Evolutionary conservation across 768 basidiomycete species (phyloP).

Genomic region (Candolleomyces aberdarensis): DNA sequence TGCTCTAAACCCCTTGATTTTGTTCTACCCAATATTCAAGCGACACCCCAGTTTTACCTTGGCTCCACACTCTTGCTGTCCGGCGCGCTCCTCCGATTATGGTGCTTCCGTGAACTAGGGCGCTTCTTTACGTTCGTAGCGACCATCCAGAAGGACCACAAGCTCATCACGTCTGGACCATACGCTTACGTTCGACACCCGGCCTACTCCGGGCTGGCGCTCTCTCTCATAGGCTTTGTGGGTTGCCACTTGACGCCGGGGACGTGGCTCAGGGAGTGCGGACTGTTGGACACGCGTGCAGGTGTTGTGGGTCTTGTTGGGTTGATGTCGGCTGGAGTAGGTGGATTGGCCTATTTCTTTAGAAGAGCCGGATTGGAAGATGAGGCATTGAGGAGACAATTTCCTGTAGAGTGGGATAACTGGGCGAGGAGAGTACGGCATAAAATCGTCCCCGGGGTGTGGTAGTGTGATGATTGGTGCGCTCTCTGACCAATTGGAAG

Average conservation of each 20-base stretch:
- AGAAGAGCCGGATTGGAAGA: conserved; percentile 3
- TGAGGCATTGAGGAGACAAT: conserved; percentile 3
- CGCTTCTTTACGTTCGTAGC: conserved; percentile 39
- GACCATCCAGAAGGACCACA: conserved; percentile 21
- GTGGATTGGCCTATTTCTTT: neutral
- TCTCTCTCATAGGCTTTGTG: neutral
- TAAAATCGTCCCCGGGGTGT: conserved; percentile 9
- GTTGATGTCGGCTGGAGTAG: neutral
- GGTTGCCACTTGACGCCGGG: conserved; percentile 6
- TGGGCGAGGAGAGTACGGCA: conserved; percentile 10
- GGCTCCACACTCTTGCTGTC: neutral
- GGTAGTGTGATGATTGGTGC: neutral
- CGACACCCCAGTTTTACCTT: neutral
- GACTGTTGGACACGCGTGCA: neutral
- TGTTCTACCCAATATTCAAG: neutral
- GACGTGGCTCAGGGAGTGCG: conserved; percentile 9
- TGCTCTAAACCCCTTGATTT: neutral
- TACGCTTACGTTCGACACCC: conserved; percentile 33
- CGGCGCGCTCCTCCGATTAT: conserved; percentile 22
- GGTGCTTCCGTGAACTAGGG: conserved; percentile 35
- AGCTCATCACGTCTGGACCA: conserved; percentile 27
- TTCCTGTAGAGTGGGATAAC: conserved; percentile 9
- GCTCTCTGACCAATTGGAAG: too few species aligned
- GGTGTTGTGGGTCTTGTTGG: neutral
- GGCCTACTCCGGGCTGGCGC: conserved; percentile 18